These are phyloP conservation scores for Truncatella angustata DNA, from an alignment of 2,329 filamentous ascomycete species.

Conservation along the genomic window DNA sequence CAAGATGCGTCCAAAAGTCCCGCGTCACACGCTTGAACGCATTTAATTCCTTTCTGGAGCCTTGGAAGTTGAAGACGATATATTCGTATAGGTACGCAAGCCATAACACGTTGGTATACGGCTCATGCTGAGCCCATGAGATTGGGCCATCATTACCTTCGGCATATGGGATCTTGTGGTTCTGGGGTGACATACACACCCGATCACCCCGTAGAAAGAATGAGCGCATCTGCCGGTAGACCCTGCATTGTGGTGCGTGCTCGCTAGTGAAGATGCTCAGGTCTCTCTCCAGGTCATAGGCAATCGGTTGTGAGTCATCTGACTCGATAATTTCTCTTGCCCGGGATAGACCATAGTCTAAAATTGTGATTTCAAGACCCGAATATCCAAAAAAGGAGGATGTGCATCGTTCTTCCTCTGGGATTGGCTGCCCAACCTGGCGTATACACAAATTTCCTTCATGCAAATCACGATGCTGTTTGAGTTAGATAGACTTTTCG, in stretches of 20 bases:
- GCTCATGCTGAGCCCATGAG: conserved; percentile 53
- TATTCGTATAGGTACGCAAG: conserved; percentile 61
- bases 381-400: conserved; percentile 53
- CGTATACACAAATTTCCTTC: conserved; percentile 64
- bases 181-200: conserved; percentile 44
- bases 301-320: conserved; percentile 39
- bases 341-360: conserved; percentile 65
- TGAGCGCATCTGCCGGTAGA: conserved; percentile 63
- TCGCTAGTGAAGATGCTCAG: conserved; percentile 59
- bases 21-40: conserved; percentile 46
- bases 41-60: conserved; percentile 42
- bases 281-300: conserved; percentile 60
- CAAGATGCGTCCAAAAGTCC: conserved; percentile 53
- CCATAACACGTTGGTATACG: conserved; percentile 67
- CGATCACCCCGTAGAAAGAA: conserved; percentile 53
- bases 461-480: conserved; percentile 62
- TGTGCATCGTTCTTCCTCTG: conserved; percentile 28
- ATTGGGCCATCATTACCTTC: conserved; percentile 45
- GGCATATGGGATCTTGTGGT: conserved; percentile 47
- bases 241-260: conserved; percentile 57
- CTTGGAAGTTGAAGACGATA: conserved; percentile 44
- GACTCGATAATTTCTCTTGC: conserved; percentile 40
- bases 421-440: conserved; percentile 33
- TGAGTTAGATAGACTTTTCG: background rate
- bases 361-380: conserved; percentile 61